Percentiles rank a stretch among this genome's conserved stretches.
phyloP scores from a whole-genome alignment of 345 rosid genomes.

The Fremontodendron californicum region DNA sequence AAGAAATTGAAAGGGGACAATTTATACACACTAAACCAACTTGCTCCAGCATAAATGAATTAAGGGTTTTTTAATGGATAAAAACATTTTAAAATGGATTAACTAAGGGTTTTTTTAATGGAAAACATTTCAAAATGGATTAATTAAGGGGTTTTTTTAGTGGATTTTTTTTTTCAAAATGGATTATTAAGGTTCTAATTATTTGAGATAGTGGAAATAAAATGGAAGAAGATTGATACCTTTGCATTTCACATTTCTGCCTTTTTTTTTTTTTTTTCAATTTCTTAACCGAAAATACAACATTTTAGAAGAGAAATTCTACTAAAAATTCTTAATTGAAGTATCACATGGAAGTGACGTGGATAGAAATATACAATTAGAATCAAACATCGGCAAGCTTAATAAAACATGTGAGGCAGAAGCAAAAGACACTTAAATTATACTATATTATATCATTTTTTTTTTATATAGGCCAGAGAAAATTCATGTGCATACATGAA shows the following conservation, averaged over 20 bases:
- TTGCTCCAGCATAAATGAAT: no score
- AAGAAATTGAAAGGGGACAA: background rate
- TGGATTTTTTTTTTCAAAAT: no score
- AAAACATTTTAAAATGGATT: no score
- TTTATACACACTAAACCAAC: no score
- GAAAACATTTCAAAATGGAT: background rate
- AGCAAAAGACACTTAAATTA: background rate
- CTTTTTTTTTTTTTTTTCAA: background rate
- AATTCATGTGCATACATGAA: background rate
- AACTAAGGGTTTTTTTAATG: background rate
- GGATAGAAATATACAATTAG: background rate
- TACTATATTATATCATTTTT: background rate
- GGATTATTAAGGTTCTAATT: background rate
- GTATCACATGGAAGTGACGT: slow-evolving; percentile 6
- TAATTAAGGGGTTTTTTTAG: no score
- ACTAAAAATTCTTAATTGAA: background rate
- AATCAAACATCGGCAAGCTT: background rate
- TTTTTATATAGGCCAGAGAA: no score
- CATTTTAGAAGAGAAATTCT: background rate
- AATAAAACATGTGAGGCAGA: background rate
- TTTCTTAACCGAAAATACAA: background rate
- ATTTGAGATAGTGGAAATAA: background rate
- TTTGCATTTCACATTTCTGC: no score
- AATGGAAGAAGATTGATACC: background rate
- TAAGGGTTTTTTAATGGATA: no score